Base-by-base conservation (phyloP, 768 basidiomycete genomes). In the Tephrocybe rancida region DNA sequence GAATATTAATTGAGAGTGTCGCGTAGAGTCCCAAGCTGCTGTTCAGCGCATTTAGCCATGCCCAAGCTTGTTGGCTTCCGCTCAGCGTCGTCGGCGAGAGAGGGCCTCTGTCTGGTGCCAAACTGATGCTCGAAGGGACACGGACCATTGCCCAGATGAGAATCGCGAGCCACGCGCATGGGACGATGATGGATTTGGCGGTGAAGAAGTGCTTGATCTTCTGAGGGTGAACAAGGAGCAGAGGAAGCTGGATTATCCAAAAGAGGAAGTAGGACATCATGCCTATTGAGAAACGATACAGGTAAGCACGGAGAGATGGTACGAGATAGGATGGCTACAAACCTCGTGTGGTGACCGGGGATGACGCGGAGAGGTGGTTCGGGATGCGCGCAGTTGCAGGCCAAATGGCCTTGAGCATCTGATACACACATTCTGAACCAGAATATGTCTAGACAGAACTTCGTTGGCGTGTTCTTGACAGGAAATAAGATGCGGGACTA, bases 401-500 rank as follows among this genome's bases (percentile, higher is more conserved):
- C 90, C 90, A 92, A 25, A 92, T 88, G 1, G 90, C 90, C 64
- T 87, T 89, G 14, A 90, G 71, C 87, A 89, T 90, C 66, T 90
- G 89, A 61, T 88, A 87, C 19, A 90, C 76, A 53, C 84, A 87
- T 67, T 90, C 85, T n/a, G 85, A 86, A 7, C 87, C 84, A 9
- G 74, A 79, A 55, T 68, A 84, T 11, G 80, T 73, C 82, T 84
- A 48, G 18, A 19, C 27, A 30, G 37, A 9, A 32, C 29, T 24
- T 27, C 21, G 26, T 35, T 21, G 21, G 8, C 35, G 11, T 18
- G 16, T 14, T 13, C n/a, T 9, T 18, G n/a, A 5, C 44, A 41
- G 9, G 26, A n/a, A n/a, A n/a, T n/a, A n/a, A n/a, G n/a, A n/a
- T 21, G 5, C 7, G 16, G 3, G 37, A 51, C 30, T 41, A 56